Base-by-base conservation (phyloP, 202 grass and related monocot genomes). In the Schoenoplectus tabernaemontani region DNA sequence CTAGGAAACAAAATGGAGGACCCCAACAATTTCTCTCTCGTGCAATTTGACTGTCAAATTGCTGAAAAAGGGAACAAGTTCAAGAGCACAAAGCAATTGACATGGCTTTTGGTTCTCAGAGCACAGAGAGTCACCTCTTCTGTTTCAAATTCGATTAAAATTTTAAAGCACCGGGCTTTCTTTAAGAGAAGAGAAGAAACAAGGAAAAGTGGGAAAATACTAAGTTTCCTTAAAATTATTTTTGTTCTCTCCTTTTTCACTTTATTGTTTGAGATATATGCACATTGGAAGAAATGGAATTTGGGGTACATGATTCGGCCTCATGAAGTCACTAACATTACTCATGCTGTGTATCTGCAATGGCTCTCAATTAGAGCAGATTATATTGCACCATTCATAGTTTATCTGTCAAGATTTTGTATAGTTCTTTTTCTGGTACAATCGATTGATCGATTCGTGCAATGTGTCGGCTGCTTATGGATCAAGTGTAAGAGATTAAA, bases 1-100 rank as follows among this genome's bases (percentile, higher is more conserved):
- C 91, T 88, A 58, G 83, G 88, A 59, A 65, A 90, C 11, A 93
- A 86, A 86, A 90, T 93, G 91, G 91, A 93, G 86, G 87, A 88
- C 62, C 88, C 91, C 20, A 93, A 85, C 91, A 90, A 84, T 47
- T 84, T 91, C 17, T 93, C 88, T 0, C 83, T 88, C 63, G 81
- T 90, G 2, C 77, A 80, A 80, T 80, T 80, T 7, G 26, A 47
- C 6, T 60, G 23, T 16, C 23, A 63, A 64, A 65, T 64, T 80
- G 81, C 84, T 28, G 77, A 80, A 53, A 80, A 80, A 34, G n/a
- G 41, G 59, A 85, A 69, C 4, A 89, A 83, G 4, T 33, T 86
- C 0, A 93, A 87, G 86, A 93, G 87, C 67, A 89, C 88, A 39
- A 88, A 85, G 43, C 91, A 93, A 87, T 90, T 91, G 81, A 88